Evolutionary conservation across 2,329 filamentous ascomycete species (phyloP), one percentile per base, ranked within the genome.

Genomic region (Phymatotrichopsis omnivora): DNA sequence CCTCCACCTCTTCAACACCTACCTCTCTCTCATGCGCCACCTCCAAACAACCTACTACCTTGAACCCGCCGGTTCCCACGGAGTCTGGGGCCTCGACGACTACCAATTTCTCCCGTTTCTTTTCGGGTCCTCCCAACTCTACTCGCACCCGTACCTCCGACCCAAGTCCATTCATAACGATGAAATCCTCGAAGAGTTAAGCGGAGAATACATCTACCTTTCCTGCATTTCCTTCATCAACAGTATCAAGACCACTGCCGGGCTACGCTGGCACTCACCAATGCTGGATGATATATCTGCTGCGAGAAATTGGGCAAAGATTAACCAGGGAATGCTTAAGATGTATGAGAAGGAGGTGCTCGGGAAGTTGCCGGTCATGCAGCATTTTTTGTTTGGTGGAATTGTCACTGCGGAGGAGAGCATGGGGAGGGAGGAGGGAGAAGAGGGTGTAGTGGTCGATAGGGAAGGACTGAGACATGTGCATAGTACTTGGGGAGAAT

Each of bases 201-300:
- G 77, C 11, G 68, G 73, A 45, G 84, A 94, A 45, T 98, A 81
- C 60, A 68, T 98, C 46, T 98, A 98, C 59, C 75, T 98, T 0
- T 82, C 87, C 41, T 91, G 96, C 65, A 85, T 98, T 20, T 74
- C 75, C 40, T 98, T 93, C 65, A 89, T 98, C 47, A 95, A 96
- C 65, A 84, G 79, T 56, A 93, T 93, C 47, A 98, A 98, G 70
- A 94, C 85, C 1, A 87, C 95, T 47, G 85, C 93, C 60, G 89
- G 87, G 1, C 68, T 98, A 50, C 75, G 91, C 33, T 98, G 91
- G 91, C 93, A 98, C 60, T 87, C 81, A 54, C 91, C 93, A 3
- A 96, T 98, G 93, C 75, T 98, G 14, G 91, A 98, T 61, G 91
- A 98, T 62, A 98, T 98, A 54, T 91, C 83, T 3, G 80, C 85